Conservation (phyloP, 2,329 filamentous ascomycete genomes). For the Emergomyces pasteurianus region DNA sequence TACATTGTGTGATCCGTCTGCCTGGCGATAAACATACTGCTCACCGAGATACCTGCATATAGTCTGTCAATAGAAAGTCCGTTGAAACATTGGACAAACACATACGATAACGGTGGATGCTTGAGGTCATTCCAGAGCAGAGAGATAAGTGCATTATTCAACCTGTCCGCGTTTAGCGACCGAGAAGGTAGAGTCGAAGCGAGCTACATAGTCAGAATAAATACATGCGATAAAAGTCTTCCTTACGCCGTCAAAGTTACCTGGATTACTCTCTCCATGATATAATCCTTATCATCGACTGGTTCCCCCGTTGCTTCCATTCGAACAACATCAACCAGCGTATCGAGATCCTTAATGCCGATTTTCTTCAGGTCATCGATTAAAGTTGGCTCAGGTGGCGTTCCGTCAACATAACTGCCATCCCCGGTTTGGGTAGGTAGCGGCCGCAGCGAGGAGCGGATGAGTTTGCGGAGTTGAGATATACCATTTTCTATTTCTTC, state of each 20-base stretch:
- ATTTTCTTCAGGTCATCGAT: conserved; percentile 37
- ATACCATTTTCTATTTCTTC: conserved; percentile 26
- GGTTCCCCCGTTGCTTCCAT: conserved; percentile 38
- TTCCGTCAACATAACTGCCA: conserved; percentile 27
- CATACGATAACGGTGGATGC: conserved; percentile 30
- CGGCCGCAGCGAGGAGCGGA: conserved; percentile 31
- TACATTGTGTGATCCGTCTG: conserved; percentile 19
- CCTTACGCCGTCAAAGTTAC: conserved; percentile 18
- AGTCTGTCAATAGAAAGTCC: conserved; percentile 36
- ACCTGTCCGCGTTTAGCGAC: conserved; percentile 13
- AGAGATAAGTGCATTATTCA: conserved; percentile 18
- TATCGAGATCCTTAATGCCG: conserved; percentile 34
- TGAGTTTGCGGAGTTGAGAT: conserved; percentile 26
- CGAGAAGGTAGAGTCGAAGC: conserved; percentile 17
- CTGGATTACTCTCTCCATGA: conserved; percentile 48
- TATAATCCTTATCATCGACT: conserved; percentile 49
- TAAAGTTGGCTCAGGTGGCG: conserved; percentile 23
- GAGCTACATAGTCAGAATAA: conserved; percentile 26
- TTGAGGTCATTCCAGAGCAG: conserved; percentile 21
- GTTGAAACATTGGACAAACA: conserved; percentile 13
- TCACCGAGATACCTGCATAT: conserved; percentile 31
- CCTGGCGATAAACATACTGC: conserved; percentile 20
- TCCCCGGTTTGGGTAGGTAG: conserved; percentile 31
- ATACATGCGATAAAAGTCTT: conserved; percentile 38
- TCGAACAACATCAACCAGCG: conserved; percentile 29